Conservation (phyloP, 768 basidiomycete species). For the Leccinum variicolor region DNA sequence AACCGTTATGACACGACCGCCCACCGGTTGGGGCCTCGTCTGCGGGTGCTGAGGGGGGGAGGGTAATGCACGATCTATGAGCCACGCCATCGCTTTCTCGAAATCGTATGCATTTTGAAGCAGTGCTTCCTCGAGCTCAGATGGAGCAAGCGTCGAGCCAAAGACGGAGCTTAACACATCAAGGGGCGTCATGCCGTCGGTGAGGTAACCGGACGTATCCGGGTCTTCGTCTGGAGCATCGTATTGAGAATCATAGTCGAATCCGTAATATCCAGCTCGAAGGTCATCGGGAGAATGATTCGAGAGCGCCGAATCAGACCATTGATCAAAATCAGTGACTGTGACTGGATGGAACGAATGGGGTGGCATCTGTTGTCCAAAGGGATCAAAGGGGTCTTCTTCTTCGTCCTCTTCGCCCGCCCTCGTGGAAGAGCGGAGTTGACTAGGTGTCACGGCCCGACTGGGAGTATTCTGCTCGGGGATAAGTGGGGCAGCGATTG, state of each 20-base stretch:
- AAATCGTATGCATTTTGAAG: conserved; percentile 89
- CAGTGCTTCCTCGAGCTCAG: conserved; percentile 92
- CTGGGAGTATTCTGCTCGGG: conserved; percentile 56
- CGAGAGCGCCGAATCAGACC: conserved; percentile 52
- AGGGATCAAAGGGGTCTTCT: conserved; percentile 86
- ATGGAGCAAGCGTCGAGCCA: conserved; percentile 82
- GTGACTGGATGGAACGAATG: conserved; percentile 62
- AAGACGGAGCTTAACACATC: conserved; percentile 95
- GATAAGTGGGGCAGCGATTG: conserved; percentile 86
- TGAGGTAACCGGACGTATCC: conserved; percentile 59
- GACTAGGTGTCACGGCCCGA: conserved; percentile 66
- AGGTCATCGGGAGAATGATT: conserved; percentile 53
- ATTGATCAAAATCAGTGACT: conserved; percentile 61
- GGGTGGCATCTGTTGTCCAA: conserved; percentile 43
- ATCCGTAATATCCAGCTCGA: conserved; percentile 31
- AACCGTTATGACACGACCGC: conserved; percentile 65
- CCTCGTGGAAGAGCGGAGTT: conserved; percentile 58
- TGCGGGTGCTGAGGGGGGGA: conserved; percentile 37
- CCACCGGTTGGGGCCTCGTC: conserved; percentile 55
- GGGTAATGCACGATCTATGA: conserved; percentile 71
- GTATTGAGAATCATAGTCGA: conserved; percentile 32
- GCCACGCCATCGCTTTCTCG: conserved; percentile 92
- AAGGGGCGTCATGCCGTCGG: conserved; percentile 95
- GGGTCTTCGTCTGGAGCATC: conserved; percentile 39
- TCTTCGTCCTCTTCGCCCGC: conserved; percentile 64